A percentile compares a stretch with the other conserved stretches of the same genome.
These are phyloP conservation scores for Hirsutella rhossiliensis DNA, from an alignment of 2,329 filamentous ascomycete species.

Conservation along the genomic window DNA sequence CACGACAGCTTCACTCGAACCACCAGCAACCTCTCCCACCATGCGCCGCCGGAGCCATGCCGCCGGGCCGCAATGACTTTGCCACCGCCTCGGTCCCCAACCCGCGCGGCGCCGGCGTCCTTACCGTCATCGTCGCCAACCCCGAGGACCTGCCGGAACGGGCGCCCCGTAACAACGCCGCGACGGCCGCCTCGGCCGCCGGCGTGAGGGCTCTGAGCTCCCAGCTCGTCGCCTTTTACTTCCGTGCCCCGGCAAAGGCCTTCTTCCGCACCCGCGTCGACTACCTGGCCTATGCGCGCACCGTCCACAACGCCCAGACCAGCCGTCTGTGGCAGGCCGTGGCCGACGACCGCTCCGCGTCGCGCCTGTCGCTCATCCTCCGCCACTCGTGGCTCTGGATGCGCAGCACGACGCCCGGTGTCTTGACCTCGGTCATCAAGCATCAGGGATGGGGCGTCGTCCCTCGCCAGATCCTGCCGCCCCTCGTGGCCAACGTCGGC, in stretches of 20 bases:
- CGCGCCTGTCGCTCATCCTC: conserved; percentile 18
- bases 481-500: conserved; percentile 60
- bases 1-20: no score
- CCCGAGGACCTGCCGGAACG: conserved; percentile 28
- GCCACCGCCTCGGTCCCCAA: conserved; percentile 13
- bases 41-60: conserved; percentile 23
- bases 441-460: conserved; percentile 65
- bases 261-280: conserved; percentile 88
- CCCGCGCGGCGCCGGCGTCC: no score
- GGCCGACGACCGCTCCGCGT: conserved; percentile 18
- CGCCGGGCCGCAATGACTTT: conserved; percentile 18
- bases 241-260: conserved; percentile 79
- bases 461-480: conserved; percentile 65
- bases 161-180: conserved; percentile 39
- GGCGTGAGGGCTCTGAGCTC: conserved; percentile 74
- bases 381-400: conserved; percentile 36
- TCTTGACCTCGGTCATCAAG: conserved; percentile 54
- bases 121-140: conserved; percentile 4
- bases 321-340: conserved; percentile 23
- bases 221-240: conserved; percentile 81
- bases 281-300: conserved; percentile 52
- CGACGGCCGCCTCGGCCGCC: conserved; percentile 70
- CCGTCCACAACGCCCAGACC: conserved; percentile 34
- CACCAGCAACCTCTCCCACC: conserved; percentile 7
- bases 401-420: conserved; percentile 55